Evolutionary conservation across 257 asterid species (phyloP).

Genomic region (Plantago ovata): DNA sequence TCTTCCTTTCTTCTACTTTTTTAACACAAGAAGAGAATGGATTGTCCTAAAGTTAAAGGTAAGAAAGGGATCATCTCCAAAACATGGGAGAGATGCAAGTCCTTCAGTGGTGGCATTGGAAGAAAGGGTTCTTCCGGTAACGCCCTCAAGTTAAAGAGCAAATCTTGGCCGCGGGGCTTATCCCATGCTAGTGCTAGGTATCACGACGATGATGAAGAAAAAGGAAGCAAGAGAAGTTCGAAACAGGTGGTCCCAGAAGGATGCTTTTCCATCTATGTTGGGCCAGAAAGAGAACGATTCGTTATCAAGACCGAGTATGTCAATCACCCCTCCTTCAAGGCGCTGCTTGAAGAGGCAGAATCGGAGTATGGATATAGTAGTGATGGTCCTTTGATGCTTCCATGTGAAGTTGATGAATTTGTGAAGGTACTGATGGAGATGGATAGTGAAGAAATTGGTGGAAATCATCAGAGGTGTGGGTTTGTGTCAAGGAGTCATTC

Average conservation of each 20-base stretch:
- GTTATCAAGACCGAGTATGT: conserved; percentile 40
- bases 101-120: conserved; percentile 32
- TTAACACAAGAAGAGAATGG: conserved; percentile 17
- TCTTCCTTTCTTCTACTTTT: neutral
- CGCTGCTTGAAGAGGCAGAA: conserved; percentile 61
- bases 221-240: neutral
- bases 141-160: conserved; percentile 22
- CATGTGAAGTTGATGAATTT: conserved; percentile 49
- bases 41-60: conserved; percentile 20
- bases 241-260: conserved; percentile 40
- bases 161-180: conserved; percentile 28
- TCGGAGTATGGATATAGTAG: conserved; percentile 48
- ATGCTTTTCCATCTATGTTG: conserved; percentile 56
- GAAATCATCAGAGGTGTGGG: conserved; percentile 19
- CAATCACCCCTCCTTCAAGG: conserved; percentile 53
- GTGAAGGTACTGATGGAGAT: conserved; percentile 38
- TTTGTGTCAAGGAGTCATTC: conserved; percentile 20
- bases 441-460: conserved; percentile 25
- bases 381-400: conserved; percentile 56
- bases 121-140: conserved; percentile 21
- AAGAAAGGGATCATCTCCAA: conserved; percentile 49
- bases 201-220: conserved; percentile 1
- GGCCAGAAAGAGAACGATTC: conserved; percentile 44
- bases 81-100: conserved; percentile 54
- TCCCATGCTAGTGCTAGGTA: neutral